Conservation (phyloP, 2,329 filamentous ascomycete species). For the Penicillium janthinellum region DNA sequence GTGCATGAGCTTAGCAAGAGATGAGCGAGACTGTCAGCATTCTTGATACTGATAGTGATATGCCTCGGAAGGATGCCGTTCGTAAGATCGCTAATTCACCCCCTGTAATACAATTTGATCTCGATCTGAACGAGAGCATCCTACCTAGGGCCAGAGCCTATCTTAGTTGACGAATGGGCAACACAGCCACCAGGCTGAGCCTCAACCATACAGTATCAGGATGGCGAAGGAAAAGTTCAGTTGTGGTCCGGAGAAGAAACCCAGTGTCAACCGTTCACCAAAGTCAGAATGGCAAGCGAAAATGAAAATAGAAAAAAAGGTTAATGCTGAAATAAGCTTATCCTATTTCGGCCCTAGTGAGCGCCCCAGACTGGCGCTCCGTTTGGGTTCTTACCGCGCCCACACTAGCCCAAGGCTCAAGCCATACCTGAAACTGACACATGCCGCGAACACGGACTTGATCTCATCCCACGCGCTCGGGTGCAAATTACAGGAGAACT, state of each 20-base stretch:
- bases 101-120: too few species aligned
- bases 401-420: not conserved
- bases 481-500: not conserved
- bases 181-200: too few species aligned
- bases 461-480: not conserved
- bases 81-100: not conserved
- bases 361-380: not conserved
- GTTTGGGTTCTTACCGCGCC: not conserved
- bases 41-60: not conserved
- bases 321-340: slow-evolving; percentile 1
- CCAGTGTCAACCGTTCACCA: not conserved
- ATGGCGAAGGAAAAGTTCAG: too few species aligned
- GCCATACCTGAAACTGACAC: not conserved
- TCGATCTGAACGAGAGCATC: too few species aligned
- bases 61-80: not conserved
- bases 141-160: too few species aligned
- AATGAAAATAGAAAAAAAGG: not conserved
- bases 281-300: not conserved
- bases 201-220: too few species aligned
- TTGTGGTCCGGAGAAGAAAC: not conserved
- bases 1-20: not conserved
- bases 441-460: not conserved
- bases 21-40: not conserved
- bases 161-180: too few species aligned
- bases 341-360: not conserved